phyloP scores from a whole-genome alignment of 1,139 yeast genomes.

The Geotrichum europaeum region DNA sequence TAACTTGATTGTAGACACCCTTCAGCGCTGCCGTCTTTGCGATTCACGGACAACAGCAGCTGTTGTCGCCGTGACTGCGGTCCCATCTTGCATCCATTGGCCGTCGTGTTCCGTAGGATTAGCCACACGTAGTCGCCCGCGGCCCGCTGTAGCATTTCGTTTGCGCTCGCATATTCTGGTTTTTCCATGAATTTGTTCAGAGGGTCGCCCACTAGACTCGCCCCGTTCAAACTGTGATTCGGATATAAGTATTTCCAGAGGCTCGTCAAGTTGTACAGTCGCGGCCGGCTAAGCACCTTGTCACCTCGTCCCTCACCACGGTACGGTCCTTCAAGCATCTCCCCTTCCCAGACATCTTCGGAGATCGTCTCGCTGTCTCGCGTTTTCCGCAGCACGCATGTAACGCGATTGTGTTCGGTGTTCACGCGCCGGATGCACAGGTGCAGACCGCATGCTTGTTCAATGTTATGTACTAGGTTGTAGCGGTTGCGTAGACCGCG shows the following conservation, averaged over 20 bases:
- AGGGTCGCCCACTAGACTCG: background rate
- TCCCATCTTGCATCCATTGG: background rate
- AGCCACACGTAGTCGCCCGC: conserved; percentile 12
- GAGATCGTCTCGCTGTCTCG: background rate
- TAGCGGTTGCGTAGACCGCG: conserved; percentile 2
- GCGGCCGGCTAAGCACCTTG: background rate
- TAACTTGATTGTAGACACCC: conserved; percentile 6
- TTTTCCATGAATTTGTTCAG: background rate
- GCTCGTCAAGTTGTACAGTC: conserved; percentile 1
- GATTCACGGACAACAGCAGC: conserved; percentile 9
- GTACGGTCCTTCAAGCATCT: conserved; percentile 11
- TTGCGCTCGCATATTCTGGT: conserved; percentile 4
- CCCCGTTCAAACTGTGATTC: conserved; percentile 11
- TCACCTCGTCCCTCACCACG: background rate
- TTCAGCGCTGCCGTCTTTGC: conserved; percentile 7
- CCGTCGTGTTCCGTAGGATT: background rate
- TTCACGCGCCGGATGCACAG: conserved; percentile 1
- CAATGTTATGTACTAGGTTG: background rate
- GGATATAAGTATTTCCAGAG: conserved; percentile 12
- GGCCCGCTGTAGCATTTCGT: conserved; percentile 6
- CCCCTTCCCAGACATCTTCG: conserved; percentile 13
- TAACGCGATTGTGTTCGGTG: conserved; percentile 4
- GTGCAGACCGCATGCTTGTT: background rate
- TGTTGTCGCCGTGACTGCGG: background rate
- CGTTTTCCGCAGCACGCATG: background rate